phyloP scores from a whole-genome alignment of 495 filamentous ascomycete genomes.

The Talaromyces adpressus region DNA sequence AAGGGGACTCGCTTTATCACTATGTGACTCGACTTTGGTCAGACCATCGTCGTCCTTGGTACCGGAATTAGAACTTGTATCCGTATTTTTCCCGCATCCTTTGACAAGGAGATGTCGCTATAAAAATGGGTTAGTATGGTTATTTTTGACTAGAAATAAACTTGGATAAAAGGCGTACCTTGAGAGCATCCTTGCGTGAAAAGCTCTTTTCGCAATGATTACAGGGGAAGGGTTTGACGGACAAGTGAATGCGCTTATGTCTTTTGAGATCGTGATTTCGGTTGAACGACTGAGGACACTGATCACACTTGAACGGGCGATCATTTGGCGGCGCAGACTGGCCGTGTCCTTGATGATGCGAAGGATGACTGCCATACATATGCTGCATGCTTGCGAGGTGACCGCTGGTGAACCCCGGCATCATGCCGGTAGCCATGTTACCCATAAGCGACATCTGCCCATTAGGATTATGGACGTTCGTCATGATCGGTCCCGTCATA shows the following conservation, averaged over 20 bases:
- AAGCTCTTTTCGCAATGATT: conserved; percentile 93
- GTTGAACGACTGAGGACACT: conserved; percentile 90
- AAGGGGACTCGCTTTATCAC: conserved; percentile 11
- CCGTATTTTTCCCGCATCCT: conserved; percentile 67
- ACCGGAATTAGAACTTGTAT: conserved; percentile 10
- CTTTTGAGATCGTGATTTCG: conserved; percentile 95
- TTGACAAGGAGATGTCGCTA: conserved; percentile 93
- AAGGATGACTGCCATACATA: conserved; percentile 44
- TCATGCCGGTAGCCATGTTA: conserved; percentile 43
- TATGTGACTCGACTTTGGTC: conserved; percentile 9
- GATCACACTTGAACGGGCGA: conserved; percentile 89
- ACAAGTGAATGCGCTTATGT: conserved; percentile 90
- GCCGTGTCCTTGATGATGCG: conserved; percentile 28
- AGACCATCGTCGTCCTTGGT: conserved; percentile 8
- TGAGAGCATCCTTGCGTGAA: conserved; percentile 91
- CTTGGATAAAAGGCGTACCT: conserved; percentile 51
- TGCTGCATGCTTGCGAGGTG: conserved; percentile 49
- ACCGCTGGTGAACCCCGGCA: conserved; percentile 50
- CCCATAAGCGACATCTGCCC: conserved; percentile 63
- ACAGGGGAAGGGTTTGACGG: conserved; percentile 94
- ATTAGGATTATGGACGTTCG: conserved; percentile 68
- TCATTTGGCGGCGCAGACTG: conserved; percentile 55
- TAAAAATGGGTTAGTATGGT: conserved; percentile 21
- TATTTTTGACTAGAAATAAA: conserved; percentile 8
- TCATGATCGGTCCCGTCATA: conserved; percentile 66